Evolutionary conservation across 2,329 filamentous ascomycete species (phyloP).

Genomic region (Diaporthe capsici): DNA sequence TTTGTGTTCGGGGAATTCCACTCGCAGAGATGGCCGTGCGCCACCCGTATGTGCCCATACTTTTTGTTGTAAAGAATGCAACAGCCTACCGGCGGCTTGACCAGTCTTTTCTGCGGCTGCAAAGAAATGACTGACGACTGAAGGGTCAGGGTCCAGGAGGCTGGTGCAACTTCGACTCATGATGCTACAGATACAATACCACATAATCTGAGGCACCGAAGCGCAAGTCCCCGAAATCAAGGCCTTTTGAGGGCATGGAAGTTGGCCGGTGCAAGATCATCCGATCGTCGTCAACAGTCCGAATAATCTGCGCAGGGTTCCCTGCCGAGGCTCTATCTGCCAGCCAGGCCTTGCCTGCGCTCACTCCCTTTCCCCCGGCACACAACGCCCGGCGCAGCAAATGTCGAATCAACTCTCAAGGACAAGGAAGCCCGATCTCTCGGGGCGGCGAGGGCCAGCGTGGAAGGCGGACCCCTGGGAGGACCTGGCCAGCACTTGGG

Average conservation of each 20-base stretch:
- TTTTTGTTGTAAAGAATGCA: background rate
- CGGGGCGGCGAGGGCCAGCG: background rate
- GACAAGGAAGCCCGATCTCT: slow-evolving; percentile 4
- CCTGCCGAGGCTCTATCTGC: slow-evolving; percentile 9
- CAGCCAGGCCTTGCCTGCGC: background rate
- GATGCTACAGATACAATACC: background rate
- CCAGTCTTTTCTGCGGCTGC: background rate
- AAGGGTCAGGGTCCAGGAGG: background rate
- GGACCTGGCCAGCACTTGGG: background rate
- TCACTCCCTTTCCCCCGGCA: background rate
- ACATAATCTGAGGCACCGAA: slow-evolving; percentile 7
- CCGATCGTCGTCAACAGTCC: slow-evolving; percentile 20
- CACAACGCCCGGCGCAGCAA: too few species aligned
- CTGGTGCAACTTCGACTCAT: background rate
- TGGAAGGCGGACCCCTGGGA: slow-evolving; percentile 3
- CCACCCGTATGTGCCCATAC: background rate
- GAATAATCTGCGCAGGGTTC: slow-evolving; percentile 28
- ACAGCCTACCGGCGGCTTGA: background rate
- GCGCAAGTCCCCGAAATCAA: background rate
- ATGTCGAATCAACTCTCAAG: background rate
- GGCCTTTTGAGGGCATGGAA: background rate
- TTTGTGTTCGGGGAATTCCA: slow-evolving; percentile 10
- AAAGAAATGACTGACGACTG: background rate
- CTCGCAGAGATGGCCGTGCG: background rate
- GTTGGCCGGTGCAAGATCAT: slow-evolving; percentile 25